A percentile compares a stretch with the other conserved stretches of the same genome.
These are phyloP conservation scores for Epichloe baconii DNA, from an alignment of 2,329 filamentous ascomycete genomes.

Conservation along the genomic window DNA sequence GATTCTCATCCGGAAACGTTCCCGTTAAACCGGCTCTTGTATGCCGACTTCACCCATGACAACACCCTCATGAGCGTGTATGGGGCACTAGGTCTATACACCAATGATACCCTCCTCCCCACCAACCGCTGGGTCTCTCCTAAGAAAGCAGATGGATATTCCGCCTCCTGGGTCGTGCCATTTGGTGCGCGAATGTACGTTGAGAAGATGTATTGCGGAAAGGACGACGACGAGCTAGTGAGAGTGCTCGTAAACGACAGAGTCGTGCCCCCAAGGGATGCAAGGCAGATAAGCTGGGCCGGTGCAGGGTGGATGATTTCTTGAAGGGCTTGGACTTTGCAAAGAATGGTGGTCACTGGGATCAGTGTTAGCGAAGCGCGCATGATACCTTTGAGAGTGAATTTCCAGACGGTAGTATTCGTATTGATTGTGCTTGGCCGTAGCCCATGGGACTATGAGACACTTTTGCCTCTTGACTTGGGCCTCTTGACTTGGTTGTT, in stretches of 20 bases:
- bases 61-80: conserved; percentile 73
- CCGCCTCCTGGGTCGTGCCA: conserved; percentile 66
- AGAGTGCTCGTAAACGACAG: conserved; percentile 74
- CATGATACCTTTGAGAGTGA: background rate
- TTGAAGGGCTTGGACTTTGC: conserved; percentile 67
- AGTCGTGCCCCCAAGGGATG: conserved; percentile 63
- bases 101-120: conserved; percentile 42
- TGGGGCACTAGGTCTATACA: conserved; percentile 67
- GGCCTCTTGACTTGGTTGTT: no score
- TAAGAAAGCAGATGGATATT: conserved; percentile 50
- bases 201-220: conserved; percentile 67
- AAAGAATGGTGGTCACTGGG: conserved; percentile 59
- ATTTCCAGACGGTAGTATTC: background rate
- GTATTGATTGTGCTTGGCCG: no score
- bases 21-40: conserved; percentile 54
- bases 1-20: conserved; percentile 57
- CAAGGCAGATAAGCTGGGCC: conserved; percentile 52
- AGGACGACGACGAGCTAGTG: conserved; percentile 51
- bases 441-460: no score
- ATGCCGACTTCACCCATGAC: conserved; percentile 87
- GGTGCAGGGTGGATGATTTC: conserved; percentile 58
- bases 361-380: conserved; percentile 33
- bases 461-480: no score
- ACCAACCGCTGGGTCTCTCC: conserved; percentile 36
- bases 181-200: conserved; percentile 74